Conservation (phyloP, 495 filamentous ascomycete species). For the Tuber borchii region DNA sequence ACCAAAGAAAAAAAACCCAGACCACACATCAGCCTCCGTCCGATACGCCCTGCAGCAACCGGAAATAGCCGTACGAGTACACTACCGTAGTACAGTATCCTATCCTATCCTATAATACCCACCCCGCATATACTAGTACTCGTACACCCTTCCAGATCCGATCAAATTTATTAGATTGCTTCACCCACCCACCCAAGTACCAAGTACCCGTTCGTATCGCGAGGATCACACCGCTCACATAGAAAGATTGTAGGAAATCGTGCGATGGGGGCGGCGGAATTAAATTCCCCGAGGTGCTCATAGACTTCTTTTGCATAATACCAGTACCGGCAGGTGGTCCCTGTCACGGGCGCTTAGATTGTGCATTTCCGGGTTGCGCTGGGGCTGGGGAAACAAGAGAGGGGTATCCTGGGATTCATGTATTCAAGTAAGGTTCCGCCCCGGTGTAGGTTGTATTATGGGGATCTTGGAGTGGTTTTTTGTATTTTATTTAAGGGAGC, state of each 20-base stretch:
- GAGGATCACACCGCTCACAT: background rate
- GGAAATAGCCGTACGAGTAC: background rate
- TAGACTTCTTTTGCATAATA: background rate
- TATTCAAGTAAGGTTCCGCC: background rate
- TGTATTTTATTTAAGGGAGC: background rate
- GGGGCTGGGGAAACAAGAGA: background rate
- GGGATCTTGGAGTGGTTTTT: no score
- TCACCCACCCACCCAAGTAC: background rate
- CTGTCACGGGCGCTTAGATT: background rate
- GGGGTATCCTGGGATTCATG: background rate
- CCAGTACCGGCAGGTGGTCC: background rate
- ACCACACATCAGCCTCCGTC: background rate
- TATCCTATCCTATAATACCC: background rate
- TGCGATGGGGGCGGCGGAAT: background rate
- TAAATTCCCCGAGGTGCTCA: background rate
- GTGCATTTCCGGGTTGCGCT: background rate
- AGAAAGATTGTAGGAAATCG: background rate
- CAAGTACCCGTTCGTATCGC: background rate
- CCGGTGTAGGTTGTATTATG: background rate
- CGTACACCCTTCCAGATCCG: conserved; percentile 1
- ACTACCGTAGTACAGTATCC: background rate
- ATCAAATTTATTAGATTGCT: background rate
- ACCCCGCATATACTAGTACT: conserved; percentile 3
- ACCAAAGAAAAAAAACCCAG: background rate
- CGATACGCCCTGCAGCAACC: background rate